Evolutionary conservation across 495 filamentous ascomycete genomes (phyloP).

Genomic region (Cudoniella acicularis): DNA sequence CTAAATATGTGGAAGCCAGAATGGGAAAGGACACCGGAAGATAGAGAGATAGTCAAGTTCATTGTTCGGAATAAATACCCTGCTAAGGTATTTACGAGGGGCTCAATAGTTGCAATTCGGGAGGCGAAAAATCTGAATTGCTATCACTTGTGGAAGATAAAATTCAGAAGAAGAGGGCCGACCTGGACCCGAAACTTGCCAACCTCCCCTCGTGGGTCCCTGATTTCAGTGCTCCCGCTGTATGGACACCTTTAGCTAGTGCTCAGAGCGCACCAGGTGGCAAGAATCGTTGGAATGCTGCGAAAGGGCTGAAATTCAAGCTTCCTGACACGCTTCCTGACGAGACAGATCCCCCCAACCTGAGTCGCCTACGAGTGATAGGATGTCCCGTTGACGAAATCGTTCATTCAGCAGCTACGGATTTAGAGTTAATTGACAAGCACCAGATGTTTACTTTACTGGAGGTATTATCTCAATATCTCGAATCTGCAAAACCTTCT

Average conservation of each 20-base stretch:
- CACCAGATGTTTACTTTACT: constrained; percentile 8
- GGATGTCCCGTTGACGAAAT: not conserved
- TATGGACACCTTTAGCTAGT: constrained; percentile 2
- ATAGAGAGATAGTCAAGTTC: not conserved
- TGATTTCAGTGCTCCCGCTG: constrained; percentile 13
- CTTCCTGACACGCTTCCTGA: too few species aligned
- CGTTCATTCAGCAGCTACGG: not conserved
- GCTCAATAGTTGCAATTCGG: constrained; percentile 13
- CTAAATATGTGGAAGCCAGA: constrained; percentile 9
- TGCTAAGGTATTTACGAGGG: not conserved
- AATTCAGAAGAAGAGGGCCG: too few species aligned
- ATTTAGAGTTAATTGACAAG: not conserved
- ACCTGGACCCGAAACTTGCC: too few species aligned
- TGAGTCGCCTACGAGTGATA: too few species aligned
- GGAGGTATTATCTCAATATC: constrained; percentile 2
- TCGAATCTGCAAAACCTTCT: not conserved
- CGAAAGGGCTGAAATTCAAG: constrained; percentile 2
- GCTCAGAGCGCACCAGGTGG: not conserved
- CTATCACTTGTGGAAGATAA: constrained; percentile 10
- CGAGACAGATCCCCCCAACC: too few species aligned
- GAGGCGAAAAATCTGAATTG: constrained; percentile 13
- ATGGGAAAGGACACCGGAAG: not conserved
- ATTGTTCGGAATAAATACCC: not conserved
- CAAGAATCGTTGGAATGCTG: constrained; percentile 4
- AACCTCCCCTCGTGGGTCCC: constrained; percentile 26